These are phyloP conservation scores for Diplodia mutila DNA, from an alignment of 2,329 filamentous ascomycete genomes.

Conservation along the genomic window DNA sequence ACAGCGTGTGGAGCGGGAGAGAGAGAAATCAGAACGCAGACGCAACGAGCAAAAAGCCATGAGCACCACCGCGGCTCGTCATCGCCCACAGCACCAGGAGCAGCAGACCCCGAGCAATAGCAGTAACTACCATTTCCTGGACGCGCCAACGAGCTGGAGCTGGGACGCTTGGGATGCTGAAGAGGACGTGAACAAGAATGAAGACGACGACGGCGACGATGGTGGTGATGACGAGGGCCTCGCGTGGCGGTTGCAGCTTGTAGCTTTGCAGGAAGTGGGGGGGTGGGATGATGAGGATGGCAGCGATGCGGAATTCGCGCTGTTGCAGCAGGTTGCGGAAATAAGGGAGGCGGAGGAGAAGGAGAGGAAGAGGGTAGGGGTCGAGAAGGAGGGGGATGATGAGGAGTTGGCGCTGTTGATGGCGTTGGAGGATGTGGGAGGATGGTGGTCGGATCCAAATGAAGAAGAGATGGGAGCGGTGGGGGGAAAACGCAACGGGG, in stretches of 20 bases:
- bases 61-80: neutral
- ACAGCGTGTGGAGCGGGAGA: too few relatives aligned
- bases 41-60: neutral
- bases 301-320: neutral
- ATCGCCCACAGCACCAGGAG: too few relatives aligned
- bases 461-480: neutral
- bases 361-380: neutral
- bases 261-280: neutral
- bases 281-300: neutral
- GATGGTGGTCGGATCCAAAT: neutral
- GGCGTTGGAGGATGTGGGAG: neutral
- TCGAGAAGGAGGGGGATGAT: neutral
- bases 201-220: neutral
- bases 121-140: neutral
- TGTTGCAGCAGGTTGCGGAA: constrained; percentile 8
- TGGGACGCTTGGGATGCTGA: neutral
- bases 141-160: neutral
- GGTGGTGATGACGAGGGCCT: neutral
- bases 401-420: neutral
- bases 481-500: neutral
- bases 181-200: neutral
- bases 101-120: neutral
- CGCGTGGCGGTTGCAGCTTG: constrained; percentile 12
- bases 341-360: neutral
- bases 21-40: neutral